Percentiles rank a stretch among this genome's conserved stretches.
phyloP scores from a whole-genome alignment of 139 green algal species.

The Micractinium sp. region DNA sequence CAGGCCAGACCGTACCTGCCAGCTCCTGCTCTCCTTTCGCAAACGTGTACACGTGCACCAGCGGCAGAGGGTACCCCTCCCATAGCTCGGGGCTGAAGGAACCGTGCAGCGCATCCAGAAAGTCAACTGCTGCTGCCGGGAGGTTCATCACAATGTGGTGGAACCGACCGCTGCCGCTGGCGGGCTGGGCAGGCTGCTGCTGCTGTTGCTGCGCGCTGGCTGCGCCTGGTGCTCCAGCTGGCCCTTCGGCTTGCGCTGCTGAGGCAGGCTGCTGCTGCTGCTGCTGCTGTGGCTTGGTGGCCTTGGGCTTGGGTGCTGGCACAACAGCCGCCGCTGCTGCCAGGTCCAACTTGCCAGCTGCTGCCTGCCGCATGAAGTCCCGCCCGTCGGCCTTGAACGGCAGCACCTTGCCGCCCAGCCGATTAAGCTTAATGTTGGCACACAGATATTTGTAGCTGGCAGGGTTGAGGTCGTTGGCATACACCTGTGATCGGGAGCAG shows the following conservation, averaged over 20 bases:
- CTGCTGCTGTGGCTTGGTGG: neutral
- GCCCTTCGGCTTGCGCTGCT: neutral
- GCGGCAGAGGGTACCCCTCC: constrained; percentile 70
- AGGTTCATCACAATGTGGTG: constrained; percentile 95
- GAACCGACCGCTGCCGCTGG: constrained; percentile 44
- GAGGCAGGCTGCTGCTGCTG: neutral
- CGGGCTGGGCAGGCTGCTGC: neutral
- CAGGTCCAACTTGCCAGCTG: constrained; percentile 14
- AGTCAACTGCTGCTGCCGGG: constrained; percentile 87
- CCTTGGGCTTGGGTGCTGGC: neutral
- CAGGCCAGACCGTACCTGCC: constrained; percentile 53
- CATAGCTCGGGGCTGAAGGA: constrained; percentile 72
- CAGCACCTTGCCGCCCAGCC: constrained; percentile 77
- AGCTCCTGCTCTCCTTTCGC: constrained; percentile 69
- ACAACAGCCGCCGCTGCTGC: neutral
- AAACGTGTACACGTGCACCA: constrained; percentile 96
- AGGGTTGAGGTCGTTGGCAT: constrained; percentile 98
- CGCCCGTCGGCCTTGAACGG: constrained; percentile 84
- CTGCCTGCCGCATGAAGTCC: constrained; percentile 49
- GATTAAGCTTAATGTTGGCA: constrained; percentile 85
- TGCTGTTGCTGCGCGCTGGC: neutral
- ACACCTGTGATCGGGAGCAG: constrained; percentile 64
- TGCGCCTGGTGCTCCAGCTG: neutral
- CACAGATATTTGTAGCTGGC: constrained; percentile 75
- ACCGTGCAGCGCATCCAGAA: constrained; percentile 87